Conservation (phyloP, 306 rosid genomes). For the Quercus agrifolia region DNA sequence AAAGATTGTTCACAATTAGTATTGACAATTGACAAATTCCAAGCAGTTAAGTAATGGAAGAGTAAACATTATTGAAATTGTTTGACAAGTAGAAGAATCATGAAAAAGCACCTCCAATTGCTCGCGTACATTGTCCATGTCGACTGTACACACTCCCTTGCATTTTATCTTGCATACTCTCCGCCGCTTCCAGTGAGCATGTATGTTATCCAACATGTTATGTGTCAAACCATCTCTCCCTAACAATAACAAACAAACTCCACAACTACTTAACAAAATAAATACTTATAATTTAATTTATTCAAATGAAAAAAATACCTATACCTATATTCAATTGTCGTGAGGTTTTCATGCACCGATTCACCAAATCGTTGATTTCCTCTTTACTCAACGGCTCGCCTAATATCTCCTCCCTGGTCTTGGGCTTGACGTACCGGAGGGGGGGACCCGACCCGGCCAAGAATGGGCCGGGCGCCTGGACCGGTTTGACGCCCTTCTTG, state of each 20-base stretch:
- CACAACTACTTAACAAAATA: not conserved
- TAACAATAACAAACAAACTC: slow-evolving; percentile 20
- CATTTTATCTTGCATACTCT: slow-evolving; percentile 93
- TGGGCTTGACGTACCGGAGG: slow-evolving; percentile 44
- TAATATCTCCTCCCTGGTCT: slow-evolving; percentile 67
- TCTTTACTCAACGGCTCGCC: slow-evolving; percentile 71
- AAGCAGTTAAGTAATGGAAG: too few species aligned
- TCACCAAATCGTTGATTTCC: slow-evolving; percentile 51
- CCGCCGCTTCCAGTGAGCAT: slow-evolving; percentile 92
- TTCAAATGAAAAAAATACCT: slow-evolving; percentile 24
- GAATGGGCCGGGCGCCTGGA: slow-evolving; percentile 83
- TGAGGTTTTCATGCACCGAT: slow-evolving; percentile 36
- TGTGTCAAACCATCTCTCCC: slow-evolving; percentile 99
- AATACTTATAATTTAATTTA: not conserved
- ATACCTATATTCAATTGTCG: slow-evolving; percentile 72
- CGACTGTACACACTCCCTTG: slow-evolving; percentile 89
- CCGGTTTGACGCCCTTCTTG: slow-evolving; percentile 83
- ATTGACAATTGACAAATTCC: too few species aligned
- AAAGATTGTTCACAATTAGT: too few species aligned
- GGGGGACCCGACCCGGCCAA: slow-evolving; percentile 61
- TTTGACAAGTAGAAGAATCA: too few species aligned
- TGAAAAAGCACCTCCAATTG: slow-evolving; percentile 71
- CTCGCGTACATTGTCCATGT: slow-evolving; percentile 75
- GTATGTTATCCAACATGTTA: slow-evolving; percentile 97
- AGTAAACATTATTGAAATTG: too few species aligned